These are phyloP conservation scores for Biscogniauxia mediterranea DNA, from an alignment of 2,329 filamentous ascomycete genomes.

Conservation along the genomic window DNA sequence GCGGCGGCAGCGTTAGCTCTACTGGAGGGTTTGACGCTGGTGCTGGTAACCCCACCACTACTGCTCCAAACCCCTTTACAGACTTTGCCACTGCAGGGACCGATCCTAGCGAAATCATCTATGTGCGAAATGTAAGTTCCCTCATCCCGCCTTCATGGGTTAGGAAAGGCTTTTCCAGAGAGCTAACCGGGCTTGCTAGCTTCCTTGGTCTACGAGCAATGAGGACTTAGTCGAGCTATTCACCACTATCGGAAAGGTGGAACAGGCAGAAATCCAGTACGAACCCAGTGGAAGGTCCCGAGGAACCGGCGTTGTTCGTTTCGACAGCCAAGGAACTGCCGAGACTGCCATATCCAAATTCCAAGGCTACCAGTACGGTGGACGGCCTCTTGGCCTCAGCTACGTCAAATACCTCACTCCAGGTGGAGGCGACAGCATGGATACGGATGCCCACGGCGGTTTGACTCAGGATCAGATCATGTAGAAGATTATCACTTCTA, in stretches of 20 bases:
- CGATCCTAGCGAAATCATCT: constrained; percentile 81
- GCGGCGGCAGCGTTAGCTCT: constrained; percentile 42
- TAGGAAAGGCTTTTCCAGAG: constrained; percentile 5
- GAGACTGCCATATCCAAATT: constrained; percentile 97
- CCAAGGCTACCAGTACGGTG: constrained; percentile 95
- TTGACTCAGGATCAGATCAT: constrained; percentile 99
- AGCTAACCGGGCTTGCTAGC: constrained; percentile 48
- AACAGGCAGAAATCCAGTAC: constrained; percentile 98
- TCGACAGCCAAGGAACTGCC: constrained; percentile 78
- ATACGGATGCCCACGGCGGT: constrained; percentile 70
- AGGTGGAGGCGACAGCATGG: constrained; percentile 71
- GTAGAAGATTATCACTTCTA: constrained; percentile 45
- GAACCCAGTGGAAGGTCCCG: constrained; percentile 94
- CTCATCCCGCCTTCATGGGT: constrained; percentile 10
- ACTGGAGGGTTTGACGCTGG: constrained; percentile 31
- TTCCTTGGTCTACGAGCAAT: constrained; percentile 98
- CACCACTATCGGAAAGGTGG: constrained; percentile 95
- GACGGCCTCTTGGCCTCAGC: constrained; percentile 86
- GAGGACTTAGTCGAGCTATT: constrained; percentile 96
- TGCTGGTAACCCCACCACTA: constrained; percentile 38
- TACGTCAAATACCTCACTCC: constrained; percentile 89
- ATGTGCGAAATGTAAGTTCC: constrained; percentile 87
- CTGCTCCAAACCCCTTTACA: constrained; percentile 85
- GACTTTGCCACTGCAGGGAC: constrained; percentile 86
- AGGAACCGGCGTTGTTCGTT: constrained; percentile 94